phyloP scores from a whole-genome alignment of 2,329 filamentous ascomycete species.

The Aspergillus fructus region DNA sequence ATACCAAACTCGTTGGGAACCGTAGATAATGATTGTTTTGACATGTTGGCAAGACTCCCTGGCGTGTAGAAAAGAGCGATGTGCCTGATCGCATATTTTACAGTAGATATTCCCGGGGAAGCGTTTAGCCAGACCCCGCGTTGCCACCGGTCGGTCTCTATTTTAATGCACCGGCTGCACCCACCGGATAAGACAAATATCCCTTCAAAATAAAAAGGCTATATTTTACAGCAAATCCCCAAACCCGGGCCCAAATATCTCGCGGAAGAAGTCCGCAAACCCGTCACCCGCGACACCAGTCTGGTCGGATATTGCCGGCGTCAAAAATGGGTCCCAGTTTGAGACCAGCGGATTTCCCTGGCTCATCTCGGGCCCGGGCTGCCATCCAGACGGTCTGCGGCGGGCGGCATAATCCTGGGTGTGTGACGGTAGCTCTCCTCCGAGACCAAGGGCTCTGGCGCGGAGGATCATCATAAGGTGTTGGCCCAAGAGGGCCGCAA shows the following conservation, averaged over 20 bases:
- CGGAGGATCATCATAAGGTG: slow-evolving; percentile 29
- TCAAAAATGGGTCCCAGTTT: slow-evolving; percentile 23
- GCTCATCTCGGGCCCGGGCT: background rate
- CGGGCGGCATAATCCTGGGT: background rate
- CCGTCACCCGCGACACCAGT: slow-evolving; percentile 18
- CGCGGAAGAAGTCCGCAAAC: slow-evolving; percentile 26
- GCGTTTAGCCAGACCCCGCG: background rate
- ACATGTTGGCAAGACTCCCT: background rate
- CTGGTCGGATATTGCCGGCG: slow-evolving; percentile 13
- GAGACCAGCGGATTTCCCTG: slow-evolving; percentile 11
- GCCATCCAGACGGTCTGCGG: background rate
- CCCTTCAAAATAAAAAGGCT: background rate
- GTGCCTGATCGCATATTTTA: background rate
- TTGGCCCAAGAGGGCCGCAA: slow-evolving; percentile 30
- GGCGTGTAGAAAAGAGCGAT: background rate
- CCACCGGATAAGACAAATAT: background rate
- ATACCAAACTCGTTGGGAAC: slow-evolving; percentile 20
- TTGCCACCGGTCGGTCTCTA: background rate
- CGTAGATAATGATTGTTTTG: background rate
- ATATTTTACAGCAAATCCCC: slow-evolving; percentile 16
- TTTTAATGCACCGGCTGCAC: background rate
- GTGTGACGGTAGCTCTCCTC: background rate
- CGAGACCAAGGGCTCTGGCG: slow-evolving; percentile 17
- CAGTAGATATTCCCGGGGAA: background rate
- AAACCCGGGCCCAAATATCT: slow-evolving; percentile 28